Evolutionary conservation across 1,284 basidiomycete genomes (phyloP).

Genomic region (Trametes hirsuta): DNA sequence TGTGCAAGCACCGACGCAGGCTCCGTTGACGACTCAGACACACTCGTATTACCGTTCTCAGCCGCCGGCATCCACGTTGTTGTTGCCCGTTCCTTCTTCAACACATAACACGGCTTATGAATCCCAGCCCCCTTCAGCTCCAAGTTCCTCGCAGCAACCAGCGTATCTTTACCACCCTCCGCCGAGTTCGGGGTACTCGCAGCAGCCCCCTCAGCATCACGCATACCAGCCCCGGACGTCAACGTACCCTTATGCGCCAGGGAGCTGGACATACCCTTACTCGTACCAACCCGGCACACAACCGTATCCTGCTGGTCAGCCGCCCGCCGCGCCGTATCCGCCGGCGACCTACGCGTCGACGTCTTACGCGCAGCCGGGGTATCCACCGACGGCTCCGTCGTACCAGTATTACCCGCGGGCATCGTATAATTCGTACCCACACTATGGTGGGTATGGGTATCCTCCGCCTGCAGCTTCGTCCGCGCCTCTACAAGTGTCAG

Average conservation of each 20-base stretch:
- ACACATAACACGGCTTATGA: slow-evolving; percentile 3
- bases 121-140: not conserved
- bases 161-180: not conserved
- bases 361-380: slow-evolving; percentile 19
- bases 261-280: slow-evolving; percentile 39
- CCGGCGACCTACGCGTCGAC: slow-evolving; percentile 23
- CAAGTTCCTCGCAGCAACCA: not conserved
- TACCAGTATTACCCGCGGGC: slow-evolving; percentile 10
- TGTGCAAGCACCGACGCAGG: no score
- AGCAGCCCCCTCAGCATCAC: slow-evolving; percentile 8
- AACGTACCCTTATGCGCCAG: slow-evolving; percentile 29
- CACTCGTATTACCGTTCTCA: not conserved
- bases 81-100: not conserved
- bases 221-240: slow-evolving; percentile 30
- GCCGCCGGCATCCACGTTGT: not conserved
- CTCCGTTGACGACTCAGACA: not conserved
- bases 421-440: slow-evolving; percentile 17
- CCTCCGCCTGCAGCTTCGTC: slow-evolving; percentile 4
- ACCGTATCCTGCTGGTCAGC: not conserved
- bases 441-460: slow-evolving; percentile 16
- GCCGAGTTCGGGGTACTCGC: not conserved
- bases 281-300: not conserved
- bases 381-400: not conserved
- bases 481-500: not conserved
- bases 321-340: slow-evolving; percentile 17